Evolutionary conservation across 768 basidiomycete genomes (phyloP), one percentile per base, ranked within the genome.

Genomic region (Vararia minispora): DNA sequence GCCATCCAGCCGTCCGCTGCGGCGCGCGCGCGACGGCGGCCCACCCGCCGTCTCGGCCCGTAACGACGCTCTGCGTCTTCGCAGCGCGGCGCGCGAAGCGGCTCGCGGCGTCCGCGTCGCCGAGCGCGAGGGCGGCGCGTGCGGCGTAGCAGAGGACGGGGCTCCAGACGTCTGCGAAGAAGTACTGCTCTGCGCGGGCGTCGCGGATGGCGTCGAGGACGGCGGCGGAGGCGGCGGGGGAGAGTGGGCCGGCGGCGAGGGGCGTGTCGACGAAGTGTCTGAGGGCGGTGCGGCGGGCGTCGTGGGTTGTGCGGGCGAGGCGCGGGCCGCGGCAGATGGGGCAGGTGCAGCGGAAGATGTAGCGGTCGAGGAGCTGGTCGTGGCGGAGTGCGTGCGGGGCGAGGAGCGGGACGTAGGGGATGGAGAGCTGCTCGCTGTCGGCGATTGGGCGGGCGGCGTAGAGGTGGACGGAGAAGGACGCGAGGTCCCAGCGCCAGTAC

Each of bases 271-370:
- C n/a, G n/a, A n/a, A n/a, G n/a, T n/a, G n/a, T n/a, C n/a, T n/a
- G n/a, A n/a, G n/a, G n/a, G n/a, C n/a, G n/a, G n/a, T 29, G 14
- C 46, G 49, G n/a, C 30, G 27, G 23, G 18, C 16, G 41, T 42
- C 40, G 37, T 47, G 44, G 28, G 47, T 37, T 41, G 42, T 34
- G 17, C 39, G 40, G 8, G 27, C 34, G 6, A 20, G 11, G 11
- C 17, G 18, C 3, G 51, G 44, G n/a, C 54, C 44, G 28, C 31
- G 27, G 41, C 62, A 64, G 8, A 54, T 45, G n/a, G 33, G n/a
- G 43, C 63, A 66, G n/a, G 48, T 39, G 47, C 64, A 66, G 9
- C 35, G 34, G 43, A 66, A 49, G 1, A 49, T 55, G 43, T 63
- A 63, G 0, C 52, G 51, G 14, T 41, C 43, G 6, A 40, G 39